These are phyloP conservation scores for Physocladia obscura DNA, from an alignment of 192 early-diverging fungal genomes.

Conservation along the genomic window DNA sequence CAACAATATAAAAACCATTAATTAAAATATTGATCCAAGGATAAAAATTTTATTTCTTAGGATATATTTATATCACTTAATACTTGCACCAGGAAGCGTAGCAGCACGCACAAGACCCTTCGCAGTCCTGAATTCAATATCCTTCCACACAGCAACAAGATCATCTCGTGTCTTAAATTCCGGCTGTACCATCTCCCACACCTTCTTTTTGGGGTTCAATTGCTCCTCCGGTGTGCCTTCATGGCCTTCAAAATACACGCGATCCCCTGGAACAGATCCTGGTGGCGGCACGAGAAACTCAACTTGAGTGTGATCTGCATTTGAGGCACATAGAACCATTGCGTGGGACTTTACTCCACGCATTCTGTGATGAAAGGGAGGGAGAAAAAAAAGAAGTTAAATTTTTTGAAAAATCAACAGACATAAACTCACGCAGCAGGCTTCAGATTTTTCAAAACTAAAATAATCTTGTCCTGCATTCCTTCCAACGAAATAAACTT, in stretches of 20 bases:
- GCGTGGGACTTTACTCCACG: conserved; percentile 92
- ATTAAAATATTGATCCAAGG: too few species aligned
- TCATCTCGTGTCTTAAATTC: conserved; percentile 57
- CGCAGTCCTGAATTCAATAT: conserved; percentile 45
- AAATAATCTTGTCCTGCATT: conserved; percentile 59
- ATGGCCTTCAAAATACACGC: conserved; percentile 87
- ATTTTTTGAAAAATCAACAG: neutral
- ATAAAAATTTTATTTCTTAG: too few species aligned
- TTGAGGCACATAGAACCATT: conserved; percentile 93
- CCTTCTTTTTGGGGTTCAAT: conserved; percentile 98
- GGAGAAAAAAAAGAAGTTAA: conserved; percentile 15
- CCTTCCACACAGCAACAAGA: conserved; percentile 55
- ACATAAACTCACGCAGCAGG: conserved; percentile 63
- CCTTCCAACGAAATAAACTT: conserved; percentile 87
- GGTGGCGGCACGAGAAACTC: conserved; percentile 89
- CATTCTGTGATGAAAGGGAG: conserved; percentile 68
- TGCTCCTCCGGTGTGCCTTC: conserved; percentile 84
- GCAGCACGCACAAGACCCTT: conserved; percentile 50
- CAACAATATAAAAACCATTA: too few species aligned
- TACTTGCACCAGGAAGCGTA: conserved; percentile 36
- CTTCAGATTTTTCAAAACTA: conserved; percentile 91
- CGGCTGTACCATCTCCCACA: conserved; percentile 95
- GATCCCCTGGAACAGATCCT: conserved; percentile 83
- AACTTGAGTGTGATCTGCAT: conserved; percentile 77
- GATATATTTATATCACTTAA: too few species aligned